Base-by-base conservation (phyloP, 345 rosid genomes). In the Dovyalis caffra region DNA sequence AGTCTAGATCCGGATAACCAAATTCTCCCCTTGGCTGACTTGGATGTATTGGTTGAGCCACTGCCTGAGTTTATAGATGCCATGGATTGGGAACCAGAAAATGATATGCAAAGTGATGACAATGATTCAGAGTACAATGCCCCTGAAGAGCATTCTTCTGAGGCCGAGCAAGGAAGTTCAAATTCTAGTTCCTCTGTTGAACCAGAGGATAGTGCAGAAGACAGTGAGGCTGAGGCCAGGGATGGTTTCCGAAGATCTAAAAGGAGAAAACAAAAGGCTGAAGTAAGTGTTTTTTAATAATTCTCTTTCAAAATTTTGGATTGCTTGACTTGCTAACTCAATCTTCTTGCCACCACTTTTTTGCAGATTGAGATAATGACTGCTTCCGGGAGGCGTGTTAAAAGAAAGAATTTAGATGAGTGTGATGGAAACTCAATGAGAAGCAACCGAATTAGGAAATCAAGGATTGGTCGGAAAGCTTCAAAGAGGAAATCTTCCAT, bases 41-140 rank as follows among this genome's bases (percentile, higher is more conserved):
- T 93, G 79, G 98, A 96, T 71, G 69, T 88, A 64, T 69, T 86
- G 78, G 83, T 93, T 73, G 98, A 90, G 68, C 98, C 95, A 21
- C 78, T 92, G 76, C 98, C 99, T 32, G 93, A 91, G 58, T 93
- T 91, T 82, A 23, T 90, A 58, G 98, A 93, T 84, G 83, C 78
- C 67, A 86, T 96, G 91, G 97, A 90, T 66, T 92, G 97, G 99
- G 98, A 93, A 79, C 99, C 98, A 62, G 99, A 86, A 87, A 81
- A 73, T 71, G 90, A 86, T 70, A 78, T 88, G 73, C 87, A 79
- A 58, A 93, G 90, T 79, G 97, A 93, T 81, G 99, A 90, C 78
- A 90, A 83, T 83, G 99, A 96, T 83, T 96, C 99, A 2, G 99
- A 96, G 82, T 96, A 96, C 83, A 90, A 90, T 84, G 90, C 85